phyloP scores from a whole-genome alignment of 1,284 basidiomycete genomes.

The Stygiomarasmius scandens region DNA sequence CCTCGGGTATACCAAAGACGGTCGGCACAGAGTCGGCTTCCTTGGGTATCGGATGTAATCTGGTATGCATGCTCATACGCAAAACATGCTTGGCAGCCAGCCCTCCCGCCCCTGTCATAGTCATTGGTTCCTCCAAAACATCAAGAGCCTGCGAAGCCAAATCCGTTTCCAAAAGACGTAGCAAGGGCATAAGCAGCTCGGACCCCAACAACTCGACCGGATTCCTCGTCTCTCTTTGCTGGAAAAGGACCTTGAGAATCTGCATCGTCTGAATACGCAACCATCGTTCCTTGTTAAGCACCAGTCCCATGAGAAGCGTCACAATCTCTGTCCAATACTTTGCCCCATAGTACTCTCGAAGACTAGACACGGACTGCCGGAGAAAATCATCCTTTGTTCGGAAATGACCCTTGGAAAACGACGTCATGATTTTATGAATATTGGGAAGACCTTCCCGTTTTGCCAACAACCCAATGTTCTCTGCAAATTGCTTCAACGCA shows the following conservation, averaged over 20 bases:
- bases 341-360: slow-evolving; percentile 80
- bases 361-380: slow-evolving; percentile 82
- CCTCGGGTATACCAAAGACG: slow-evolving; percentile 80
- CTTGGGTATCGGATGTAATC: slow-evolving; percentile 37
- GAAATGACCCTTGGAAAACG: slow-evolving; percentile 87
- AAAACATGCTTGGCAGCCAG: slow-evolving; percentile 83
- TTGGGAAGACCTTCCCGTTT: slow-evolving; percentile 72
- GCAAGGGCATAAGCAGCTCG: slow-evolving; percentile 88
- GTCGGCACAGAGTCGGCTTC: slow-evolving; percentile 59
- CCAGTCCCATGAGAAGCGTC: slow-evolving; percentile 81
- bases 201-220: slow-evolving; percentile 78
- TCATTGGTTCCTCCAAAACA: slow-evolving; percentile 88
- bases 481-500: slow-evolving; percentile 70
- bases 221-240: slow-evolving; percentile 79
- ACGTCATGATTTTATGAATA: slow-evolving; percentile 85
- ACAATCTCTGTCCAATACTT: slow-evolving; percentile 78
- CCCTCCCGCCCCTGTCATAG: slow-evolving; percentile 75
- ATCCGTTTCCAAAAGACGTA: slow-evolving; percentile 85
- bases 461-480: slow-evolving; percentile 75
- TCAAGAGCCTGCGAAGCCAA: slow-evolving; percentile 86
- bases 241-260: slow-evolving; percentile 87
- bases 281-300: slow-evolving; percentile 87
- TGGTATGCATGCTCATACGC: slow-evolving; percentile 79
- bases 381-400: slow-evolving; percentile 93
- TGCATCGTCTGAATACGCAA: slow-evolving; percentile 83